Percentiles rank a stretch among this genome's conserved stretches.
phyloP scores from a whole-genome alignment of 371 early-diverging fungal genomes.

The Umbelopsis sp. region DNA sequence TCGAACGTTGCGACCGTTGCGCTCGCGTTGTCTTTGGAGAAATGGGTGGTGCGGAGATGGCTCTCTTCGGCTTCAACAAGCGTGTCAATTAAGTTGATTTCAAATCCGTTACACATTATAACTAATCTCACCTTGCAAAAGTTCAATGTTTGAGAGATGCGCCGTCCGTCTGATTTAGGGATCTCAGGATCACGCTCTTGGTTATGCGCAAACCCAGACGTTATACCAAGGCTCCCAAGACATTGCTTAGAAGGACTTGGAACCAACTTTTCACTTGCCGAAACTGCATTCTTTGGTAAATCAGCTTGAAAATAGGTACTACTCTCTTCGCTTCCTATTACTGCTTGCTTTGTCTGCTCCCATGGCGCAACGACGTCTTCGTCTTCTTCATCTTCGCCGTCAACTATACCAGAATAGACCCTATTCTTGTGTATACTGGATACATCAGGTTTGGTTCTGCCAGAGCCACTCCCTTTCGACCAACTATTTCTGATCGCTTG shows the following conservation, averaged over 20 bases:
- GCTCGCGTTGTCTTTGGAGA: not conserved
- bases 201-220: not conserved
- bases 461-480: not conserved
- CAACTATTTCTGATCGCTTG: conserved; percentile 11
- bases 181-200: not conserved
- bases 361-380: not conserved
- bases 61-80: not conserved
- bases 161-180: not conserved
- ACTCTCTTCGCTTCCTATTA: not conserved
- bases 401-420: not conserved
- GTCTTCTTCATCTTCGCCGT: no score
- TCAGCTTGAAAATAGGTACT: no score
- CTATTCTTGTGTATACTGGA: not conserved
- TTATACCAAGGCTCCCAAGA: not conserved
- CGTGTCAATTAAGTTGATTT: no score
- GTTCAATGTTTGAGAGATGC: not conserved
- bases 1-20: not conserved
- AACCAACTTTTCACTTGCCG: no score
- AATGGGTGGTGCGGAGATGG: not conserved
- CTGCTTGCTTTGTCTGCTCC: not conserved
- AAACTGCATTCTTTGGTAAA: no score
- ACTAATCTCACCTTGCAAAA: not conserved
- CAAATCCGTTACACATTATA: no score
- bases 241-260: no score
- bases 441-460: not conserved